Conservation (phyloP, 306 rosid genomes). For the Vicia faba region DNA sequence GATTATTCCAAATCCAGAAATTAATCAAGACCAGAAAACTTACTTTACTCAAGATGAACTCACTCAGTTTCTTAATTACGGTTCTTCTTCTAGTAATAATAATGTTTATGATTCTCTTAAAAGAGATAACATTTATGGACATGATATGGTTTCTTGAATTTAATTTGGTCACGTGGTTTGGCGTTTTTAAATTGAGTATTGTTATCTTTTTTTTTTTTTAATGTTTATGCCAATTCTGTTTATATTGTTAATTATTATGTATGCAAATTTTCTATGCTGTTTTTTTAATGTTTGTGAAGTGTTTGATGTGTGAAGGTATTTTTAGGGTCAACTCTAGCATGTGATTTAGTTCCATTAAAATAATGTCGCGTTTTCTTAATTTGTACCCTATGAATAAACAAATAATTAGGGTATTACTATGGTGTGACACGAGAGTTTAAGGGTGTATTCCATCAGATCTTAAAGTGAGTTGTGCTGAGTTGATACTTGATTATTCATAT, state of each 20-base stretch:
- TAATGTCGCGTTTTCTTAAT: constrained; percentile 29
- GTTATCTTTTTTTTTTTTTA: neutral
- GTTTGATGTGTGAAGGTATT: constrained; percentile 12
- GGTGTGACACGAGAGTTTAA: neutral
- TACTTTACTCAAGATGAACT: constrained; percentile 40
- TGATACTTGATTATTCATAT: no score
- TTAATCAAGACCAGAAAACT: constrained; percentile 43
- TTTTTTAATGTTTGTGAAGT: neutral
- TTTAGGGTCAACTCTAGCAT: constrained; percentile 68
- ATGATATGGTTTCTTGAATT: constrained; percentile 73
- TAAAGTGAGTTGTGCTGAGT: neutral
- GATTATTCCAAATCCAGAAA: constrained; percentile 37
- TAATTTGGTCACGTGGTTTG: constrained; percentile 32
- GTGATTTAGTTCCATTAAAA: constrained; percentile 40
- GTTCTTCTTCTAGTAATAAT: constrained; percentile 51
- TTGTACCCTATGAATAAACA: constrained; percentile 22
- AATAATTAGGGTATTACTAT: constrained; percentile 1
- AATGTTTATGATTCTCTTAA: constrained; percentile 56
- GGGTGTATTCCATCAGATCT: neutral
- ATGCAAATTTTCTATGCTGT: neutral
- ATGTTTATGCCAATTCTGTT: neutral
- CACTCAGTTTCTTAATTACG: constrained; percentile 57
- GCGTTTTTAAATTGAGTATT: neutral
- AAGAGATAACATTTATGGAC: constrained; percentile 58
- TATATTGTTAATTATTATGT: neutral